Conservation (phyloP, 768 basidiomycete species). For the Lactarius quietus region DNA sequence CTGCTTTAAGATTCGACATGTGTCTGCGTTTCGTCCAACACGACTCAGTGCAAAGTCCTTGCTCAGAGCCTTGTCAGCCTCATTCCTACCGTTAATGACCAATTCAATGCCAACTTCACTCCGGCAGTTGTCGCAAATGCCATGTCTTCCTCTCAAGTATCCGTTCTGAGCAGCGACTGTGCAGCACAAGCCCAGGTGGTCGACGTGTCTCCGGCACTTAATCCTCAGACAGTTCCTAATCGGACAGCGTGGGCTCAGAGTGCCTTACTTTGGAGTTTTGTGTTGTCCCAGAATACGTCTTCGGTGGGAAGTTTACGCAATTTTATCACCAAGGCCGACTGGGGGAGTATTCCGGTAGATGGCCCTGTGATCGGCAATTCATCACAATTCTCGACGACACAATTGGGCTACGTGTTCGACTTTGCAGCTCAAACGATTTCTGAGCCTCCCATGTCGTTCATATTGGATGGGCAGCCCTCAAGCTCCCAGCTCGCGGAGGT, state of each 20-base stretch:
- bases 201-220: conserved; percentile 48
- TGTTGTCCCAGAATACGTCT: conserved; percentile 46
- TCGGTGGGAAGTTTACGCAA: conserved; percentile 40
- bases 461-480: conserved; percentile 44
- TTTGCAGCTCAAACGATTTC: conserved; percentile 54
- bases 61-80: conserved; percentile 51
- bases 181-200: conserved; percentile 50
- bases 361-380: conserved; percentile 37
- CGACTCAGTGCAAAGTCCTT: conserved; percentile 47
- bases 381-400: conserved; percentile 39
- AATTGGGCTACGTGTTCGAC: conserved; percentile 54
- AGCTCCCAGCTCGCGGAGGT: conserved; percentile 45
- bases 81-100: conserved; percentile 45
- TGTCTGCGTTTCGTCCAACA: conserved; percentile 47
- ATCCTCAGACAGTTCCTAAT: conserved; percentile 41
- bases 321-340: conserved; percentile 49
- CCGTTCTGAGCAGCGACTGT: conserved; percentile 44
- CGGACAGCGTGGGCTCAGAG: conserved; percentile 56
- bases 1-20: conserved; percentile 55
- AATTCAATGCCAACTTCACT: conserved; percentile 48
- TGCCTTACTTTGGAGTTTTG: conserved; percentile 57
- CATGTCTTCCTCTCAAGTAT: conserved; percentile 50
- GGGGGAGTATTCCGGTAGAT: conserved; percentile 42
- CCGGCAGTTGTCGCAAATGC: conserved; percentile 41
- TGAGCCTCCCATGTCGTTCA: conserved; percentile 44